Evolutionary conservation across 2,329 filamentous ascomycete genomes (phyloP).

Genomic region (Epichloe glyceriae): DNA sequence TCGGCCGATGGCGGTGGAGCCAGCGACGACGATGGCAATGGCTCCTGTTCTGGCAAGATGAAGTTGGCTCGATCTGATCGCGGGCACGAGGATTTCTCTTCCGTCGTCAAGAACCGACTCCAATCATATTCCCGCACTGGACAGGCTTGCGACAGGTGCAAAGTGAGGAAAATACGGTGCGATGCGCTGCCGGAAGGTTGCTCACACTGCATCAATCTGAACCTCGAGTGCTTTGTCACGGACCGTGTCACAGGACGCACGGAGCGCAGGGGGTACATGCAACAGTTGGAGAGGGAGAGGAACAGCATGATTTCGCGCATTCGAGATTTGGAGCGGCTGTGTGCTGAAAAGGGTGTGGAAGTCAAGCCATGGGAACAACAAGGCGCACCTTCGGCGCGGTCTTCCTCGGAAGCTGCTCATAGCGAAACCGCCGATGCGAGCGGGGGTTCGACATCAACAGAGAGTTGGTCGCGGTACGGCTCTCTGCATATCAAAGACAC

Average conservation of each 20-base stretch:
- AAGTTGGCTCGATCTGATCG: constrained; percentile 38
- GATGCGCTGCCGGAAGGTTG: constrained; percentile 71
- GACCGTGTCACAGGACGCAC: constrained; percentile 77
- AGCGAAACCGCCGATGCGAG: constrained; percentile 11
- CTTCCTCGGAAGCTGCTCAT: constrained; percentile 13
- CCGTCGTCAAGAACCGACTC: constrained; percentile 41
- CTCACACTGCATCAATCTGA: constrained; percentile 66
- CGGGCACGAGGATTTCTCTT: constrained; percentile 38
- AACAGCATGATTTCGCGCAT: constrained; percentile 53
- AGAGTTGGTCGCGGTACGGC: constrained; percentile 20
- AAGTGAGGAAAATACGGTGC: constrained; percentile 82
- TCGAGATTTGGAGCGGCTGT: constrained; percentile 52
- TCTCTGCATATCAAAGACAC: constrained; percentile 23
- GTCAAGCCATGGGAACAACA: constrained; percentile 37
- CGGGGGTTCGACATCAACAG: constrained; percentile 10
- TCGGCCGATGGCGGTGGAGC: constrained; percentile 21
- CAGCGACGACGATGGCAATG: constrained; percentile 18
- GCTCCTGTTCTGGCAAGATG: constrained; percentile 21
- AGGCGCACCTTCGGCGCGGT: constrained; percentile 14
- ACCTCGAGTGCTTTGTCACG: constrained; percentile 69
- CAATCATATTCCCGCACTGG: constrained; percentile 53
- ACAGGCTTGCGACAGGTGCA: constrained; percentile 81
- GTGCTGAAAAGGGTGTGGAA: constrained; percentile 48
- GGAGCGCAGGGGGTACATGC: constrained; percentile 63
- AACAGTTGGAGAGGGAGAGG: constrained; percentile 63